Evolutionary conservation across 2,329 filamentous ascomycete species (phyloP), one percentile per base, ranked within the genome.

Genomic region (Colletotrichum camelliae): DNA sequence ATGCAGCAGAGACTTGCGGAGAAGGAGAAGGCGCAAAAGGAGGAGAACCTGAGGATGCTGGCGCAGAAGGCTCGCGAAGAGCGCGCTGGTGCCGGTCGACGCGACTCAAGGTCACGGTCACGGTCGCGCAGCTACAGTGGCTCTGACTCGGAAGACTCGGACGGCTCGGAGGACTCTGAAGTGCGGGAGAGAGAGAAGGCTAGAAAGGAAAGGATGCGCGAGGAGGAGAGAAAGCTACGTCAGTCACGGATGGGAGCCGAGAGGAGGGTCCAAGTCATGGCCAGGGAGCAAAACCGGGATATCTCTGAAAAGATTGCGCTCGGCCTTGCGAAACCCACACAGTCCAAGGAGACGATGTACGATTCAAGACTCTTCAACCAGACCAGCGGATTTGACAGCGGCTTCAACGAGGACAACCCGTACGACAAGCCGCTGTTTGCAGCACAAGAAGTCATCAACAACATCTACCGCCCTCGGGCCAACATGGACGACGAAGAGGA

Each of bases 391-490:
- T 97, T 99, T 83, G 94, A 96, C 79, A 91, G 93, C 68, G 97
- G 96, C 1, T 96, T 98, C 89, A 99, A 99, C 84, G 97, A 99
- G 84, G 97, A 99, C 84, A 97, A 99, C 82, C 93, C 93, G 1
- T 99, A 98, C 86, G 97, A 98, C 84, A 98, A 98, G 86, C 97
- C 97, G 24, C 88, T 99, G 9, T 99, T 99, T 83, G 96, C 96
- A 1, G 96, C 97, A 16, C 96, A 98, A 83, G 96, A 98, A 82
- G 96, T 95, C 10, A 95, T 98, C 80, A 97, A 92, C 86, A 96
- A 93, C 83, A 98, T 99, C 79, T 99, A 99, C 85, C 91, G 96
- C 39, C 95, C 96, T 2, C 91, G 91, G 27, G 91, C 94, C 29
- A 93, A 93, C 72, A 91, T 93, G 81, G 94, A 93, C 66, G 95